A percentile compares a stretch with the other conserved stretches of the same genome.
Evolutionary conservation across 202 grass and related monocot genomes (phyloP).

Genomic region (Zoysia matrella): DNA sequence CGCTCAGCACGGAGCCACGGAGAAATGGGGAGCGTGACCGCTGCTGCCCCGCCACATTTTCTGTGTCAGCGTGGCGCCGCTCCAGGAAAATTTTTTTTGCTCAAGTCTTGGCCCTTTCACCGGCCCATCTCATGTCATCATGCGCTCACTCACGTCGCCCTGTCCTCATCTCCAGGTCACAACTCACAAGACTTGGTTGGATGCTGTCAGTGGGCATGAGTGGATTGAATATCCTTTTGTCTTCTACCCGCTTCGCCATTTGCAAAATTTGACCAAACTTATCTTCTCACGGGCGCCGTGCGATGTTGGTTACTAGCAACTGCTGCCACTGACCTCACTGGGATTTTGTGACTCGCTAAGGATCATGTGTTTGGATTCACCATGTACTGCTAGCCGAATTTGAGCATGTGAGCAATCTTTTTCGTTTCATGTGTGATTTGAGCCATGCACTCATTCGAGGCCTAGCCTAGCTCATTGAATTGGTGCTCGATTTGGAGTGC

Average conservation of each 20-base stretch:
- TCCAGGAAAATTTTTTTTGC: constrained; percentile 28
- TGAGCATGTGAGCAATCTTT: constrained; percentile 1
- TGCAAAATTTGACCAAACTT: constrained; percentile 33
- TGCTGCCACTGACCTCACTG: constrained; percentile 27
- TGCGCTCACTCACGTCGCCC: constrained; percentile 28
- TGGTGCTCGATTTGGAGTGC: constrained; percentile 3
- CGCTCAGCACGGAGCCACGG: constrained; percentile 4
- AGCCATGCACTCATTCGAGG: not conserved
- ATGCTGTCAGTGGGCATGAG: not conserved
- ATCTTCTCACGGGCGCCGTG: not conserved
- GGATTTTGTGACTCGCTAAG: constrained; percentile 24
- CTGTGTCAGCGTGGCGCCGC: constrained; percentile 36
- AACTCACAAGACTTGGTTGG: constrained; percentile 7
- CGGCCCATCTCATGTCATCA: constrained; percentile 46
- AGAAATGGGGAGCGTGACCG: constrained; percentile 13
- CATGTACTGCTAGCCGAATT: not conserved
- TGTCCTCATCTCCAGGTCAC: constrained; percentile 5
- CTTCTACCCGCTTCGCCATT: not conserved
- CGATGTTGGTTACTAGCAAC: not conserved
- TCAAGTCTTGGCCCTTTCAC: constrained; percentile 42
- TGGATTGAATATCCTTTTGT: constrained; percentile 46
- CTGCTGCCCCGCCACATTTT: constrained; percentile 32
- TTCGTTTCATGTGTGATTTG: not conserved
- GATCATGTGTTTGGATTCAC: constrained; percentile 28
- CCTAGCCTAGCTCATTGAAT: constrained; percentile 21